These are phyloP conservation scores for Aspergillus ellipticus DNA, from an alignment of 495 filamentous ascomycete genomes.

Conservation along the genomic window DNA sequence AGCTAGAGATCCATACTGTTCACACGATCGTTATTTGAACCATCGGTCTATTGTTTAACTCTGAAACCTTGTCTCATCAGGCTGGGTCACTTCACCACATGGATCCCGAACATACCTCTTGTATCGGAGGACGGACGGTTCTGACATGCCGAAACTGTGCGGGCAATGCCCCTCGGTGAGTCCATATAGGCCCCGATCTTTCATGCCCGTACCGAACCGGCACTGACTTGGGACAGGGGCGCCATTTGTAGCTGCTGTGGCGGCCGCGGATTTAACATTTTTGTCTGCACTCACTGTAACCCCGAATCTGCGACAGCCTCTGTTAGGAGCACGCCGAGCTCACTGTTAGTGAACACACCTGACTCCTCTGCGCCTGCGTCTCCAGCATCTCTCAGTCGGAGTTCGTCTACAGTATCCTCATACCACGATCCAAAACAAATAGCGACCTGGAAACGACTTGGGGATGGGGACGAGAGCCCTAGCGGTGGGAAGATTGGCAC, in stretches of 20 bases:
- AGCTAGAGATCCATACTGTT: neutral
- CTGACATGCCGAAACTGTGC: slow-evolving; percentile 37
- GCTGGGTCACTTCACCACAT: slow-evolving; percentile 19
- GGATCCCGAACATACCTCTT: slow-evolving; percentile 35
- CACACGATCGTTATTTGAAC: neutral
- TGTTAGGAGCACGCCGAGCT: slow-evolving; percentile 4
- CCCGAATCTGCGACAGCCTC: slow-evolving; percentile 23
- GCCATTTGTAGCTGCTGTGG: slow-evolving; percentile 32
- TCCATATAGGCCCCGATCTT: neutral
- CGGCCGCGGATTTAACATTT: slow-evolving; percentile 38
- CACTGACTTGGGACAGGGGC: slow-evolving; percentile 19
- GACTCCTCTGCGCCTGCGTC: slow-evolving; percentile 27
- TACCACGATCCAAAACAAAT: slow-evolving; percentile 13
- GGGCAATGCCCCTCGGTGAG: slow-evolving; percentile 40
- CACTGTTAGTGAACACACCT: slow-evolving; percentile 16
- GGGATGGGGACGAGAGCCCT: slow-evolving; percentile 16
- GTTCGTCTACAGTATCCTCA: slow-evolving; percentile 27
- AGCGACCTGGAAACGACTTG: slow-evolving; percentile 15
- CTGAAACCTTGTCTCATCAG: slow-evolving; percentile 21
- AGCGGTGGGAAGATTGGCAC: slow-evolving; percentile 23
- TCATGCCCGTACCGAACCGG: neutral
- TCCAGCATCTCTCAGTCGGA: slow-evolving; percentile 31
- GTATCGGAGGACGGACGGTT: slow-evolving; percentile 36
- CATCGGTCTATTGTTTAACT: neutral
- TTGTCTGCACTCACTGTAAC: slow-evolving; percentile 34